A percentile compares a stretch with the other conserved stretches of the same genome.
Evolutionary conservation across 805 yeast species (phyloP).

Genomic region (Candida palmyrensis): DNA sequence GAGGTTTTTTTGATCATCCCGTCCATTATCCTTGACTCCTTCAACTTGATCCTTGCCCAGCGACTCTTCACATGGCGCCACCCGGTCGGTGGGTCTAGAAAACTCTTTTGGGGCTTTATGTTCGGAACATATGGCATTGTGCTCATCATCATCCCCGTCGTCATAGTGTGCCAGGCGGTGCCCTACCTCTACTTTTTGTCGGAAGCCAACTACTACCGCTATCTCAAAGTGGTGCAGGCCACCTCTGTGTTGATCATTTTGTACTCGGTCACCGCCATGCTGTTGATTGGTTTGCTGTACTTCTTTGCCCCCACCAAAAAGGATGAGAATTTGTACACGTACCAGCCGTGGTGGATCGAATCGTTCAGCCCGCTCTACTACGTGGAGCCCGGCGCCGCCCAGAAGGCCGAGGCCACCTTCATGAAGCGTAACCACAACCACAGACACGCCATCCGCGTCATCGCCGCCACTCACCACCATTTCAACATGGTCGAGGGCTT

Average conservation of each 20-base stretch:
- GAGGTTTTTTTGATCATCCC: constrained; percentile 55
- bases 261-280: constrained; percentile 51
- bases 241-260: constrained; percentile 26
- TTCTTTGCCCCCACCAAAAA: constrained; percentile 48
- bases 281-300: constrained; percentile 47
- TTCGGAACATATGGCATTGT: constrained; percentile 48
- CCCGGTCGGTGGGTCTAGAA: constrained; percentile 59
- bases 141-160: constrained; percentile 57
- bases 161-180: constrained; percentile 56
- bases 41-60: constrained; percentile 63
- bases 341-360: constrained; percentile 79
- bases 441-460: constrained; percentile 50
- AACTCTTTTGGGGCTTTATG: constrained; percentile 48
- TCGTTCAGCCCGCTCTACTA: constrained; percentile 55
- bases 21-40: constrained; percentile 51
- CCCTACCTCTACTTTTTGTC: constrained; percentile 57
- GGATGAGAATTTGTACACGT: constrained; percentile 49
- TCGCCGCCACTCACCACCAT: constrained; percentile 51
- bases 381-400: constrained; percentile 47
- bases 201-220: constrained; percentile 39
- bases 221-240: constrained; percentile 50
- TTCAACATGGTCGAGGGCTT: constrained; percentile 26
- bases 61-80: constrained; percentile 75
- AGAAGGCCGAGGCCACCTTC: constrained; percentile 41
- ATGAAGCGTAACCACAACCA: constrained; percentile 43